Percentiles rank a stretch among this genome's conserved stretches.
Conservation (phyloP, 805 yeast species). For the Metschnikowia chrysomelidarum region DNA sequence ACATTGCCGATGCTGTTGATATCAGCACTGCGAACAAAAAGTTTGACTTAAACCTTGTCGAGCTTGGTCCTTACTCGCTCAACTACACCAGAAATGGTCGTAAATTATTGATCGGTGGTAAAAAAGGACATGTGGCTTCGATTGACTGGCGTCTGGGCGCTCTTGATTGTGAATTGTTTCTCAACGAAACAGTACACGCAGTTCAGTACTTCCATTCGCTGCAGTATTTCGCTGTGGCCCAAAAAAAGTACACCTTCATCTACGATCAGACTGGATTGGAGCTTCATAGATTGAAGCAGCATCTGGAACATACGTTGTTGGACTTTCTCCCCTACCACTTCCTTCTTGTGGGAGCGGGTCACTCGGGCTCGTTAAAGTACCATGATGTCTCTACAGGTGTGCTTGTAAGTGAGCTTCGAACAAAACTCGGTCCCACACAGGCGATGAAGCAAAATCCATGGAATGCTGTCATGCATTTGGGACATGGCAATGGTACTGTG, state of each 20-base stretch:
- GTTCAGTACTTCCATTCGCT: constrained; percentile 90
- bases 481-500: constrained; percentile 90
- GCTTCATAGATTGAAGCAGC: constrained; percentile 87
- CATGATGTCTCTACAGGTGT: constrained; percentile 95
- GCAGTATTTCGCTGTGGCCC: constrained; percentile 95
- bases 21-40: constrained; percentile 69
- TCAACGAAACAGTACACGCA: constrained; percentile 87
- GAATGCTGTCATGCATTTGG: constrained; percentile 93
- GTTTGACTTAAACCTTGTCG: constrained; percentile 67
- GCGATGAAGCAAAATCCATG: constrained; percentile 90
- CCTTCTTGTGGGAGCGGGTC: constrained; percentile 82
- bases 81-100: constrained; percentile 90
- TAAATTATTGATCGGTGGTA: constrained; percentile 78
- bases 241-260: constrained; percentile 88
- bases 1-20: constrained; percentile 75
- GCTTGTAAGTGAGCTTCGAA: constrained; percentile 76
- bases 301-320: constrained; percentile 76
- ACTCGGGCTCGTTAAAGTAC: constrained; percentile 82
- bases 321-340: constrained; percentile 94
- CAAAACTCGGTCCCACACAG: constrained; percentile 87
- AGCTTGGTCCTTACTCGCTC: constrained; percentile 81
- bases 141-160: constrained; percentile 93
- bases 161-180: constrained; percentile 74
- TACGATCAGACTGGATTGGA: constrained; percentile 92
- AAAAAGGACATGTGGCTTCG: constrained; percentile 91